These are phyloP conservation scores for Trypanosoma avium DNA, from an alignment of 208 protist genomes.

Conservation along the genomic window DNA sequence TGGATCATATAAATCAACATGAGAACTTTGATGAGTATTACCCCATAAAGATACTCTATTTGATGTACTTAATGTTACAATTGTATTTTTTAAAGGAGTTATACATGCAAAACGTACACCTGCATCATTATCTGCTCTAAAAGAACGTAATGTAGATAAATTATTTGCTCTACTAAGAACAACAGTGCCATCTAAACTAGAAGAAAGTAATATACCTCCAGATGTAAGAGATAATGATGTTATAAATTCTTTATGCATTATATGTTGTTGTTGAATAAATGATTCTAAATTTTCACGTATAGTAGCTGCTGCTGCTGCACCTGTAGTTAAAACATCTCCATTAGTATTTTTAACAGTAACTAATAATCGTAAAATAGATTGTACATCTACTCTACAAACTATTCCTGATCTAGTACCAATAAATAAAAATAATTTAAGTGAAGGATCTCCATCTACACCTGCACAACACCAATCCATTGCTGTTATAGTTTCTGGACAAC, in stretches of 20 bases:
- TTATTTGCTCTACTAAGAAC: slow-evolving; percentile 22
- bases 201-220: slow-evolving; percentile 19
- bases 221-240: slow-evolving; percentile 22
- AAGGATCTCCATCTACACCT: slow-evolving; percentile 2
- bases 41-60: slow-evolving; percentile 43
- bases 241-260: slow-evolving; percentile 26
- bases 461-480: slow-evolving; percentile 54
- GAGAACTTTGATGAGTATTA: slow-evolving; percentile 30
- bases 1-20: slow-evolving; percentile 72
- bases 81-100: slow-evolving; percentile 22
- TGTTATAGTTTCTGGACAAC: slow-evolving; percentile 53
- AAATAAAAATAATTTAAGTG: slow-evolving; percentile 16
- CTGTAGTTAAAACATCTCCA: slow-evolving; percentile 20
- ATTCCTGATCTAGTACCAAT: slow-evolving; percentile 24
- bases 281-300: slow-evolving; percentile 23
- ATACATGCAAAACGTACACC: slow-evolving; percentile 32
- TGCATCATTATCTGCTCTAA: slow-evolving; percentile 15
- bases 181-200: slow-evolving; percentile 24
- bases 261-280: slow-evolving; percentile 6
- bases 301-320: slow-evolving; percentile 23
- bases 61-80: slow-evolving; percentile 24
- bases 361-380: slow-evolving; percentile 16
- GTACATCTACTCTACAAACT: slow-evolving; percentile 26
- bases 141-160: slow-evolving; percentile 14
- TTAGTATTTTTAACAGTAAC: not conserved